Base-by-base conservation (phyloP, 1,139 yeast species). In the Geotrichum restrictum region DNA sequence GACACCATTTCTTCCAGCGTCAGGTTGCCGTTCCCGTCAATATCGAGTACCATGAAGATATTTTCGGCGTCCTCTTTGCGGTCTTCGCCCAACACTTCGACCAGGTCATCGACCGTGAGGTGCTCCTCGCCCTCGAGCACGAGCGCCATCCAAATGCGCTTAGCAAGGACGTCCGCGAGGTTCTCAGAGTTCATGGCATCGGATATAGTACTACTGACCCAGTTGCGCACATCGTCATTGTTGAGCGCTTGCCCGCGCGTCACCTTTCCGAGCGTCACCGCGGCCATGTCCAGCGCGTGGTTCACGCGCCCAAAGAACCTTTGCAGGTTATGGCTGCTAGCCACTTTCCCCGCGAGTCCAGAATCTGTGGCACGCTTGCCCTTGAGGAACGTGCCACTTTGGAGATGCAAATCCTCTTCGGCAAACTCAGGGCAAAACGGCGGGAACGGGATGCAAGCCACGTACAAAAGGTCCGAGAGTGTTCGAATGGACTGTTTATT, bases 81-180 rank as follows among this genome's bases (percentile, higher is more conserved):
- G 10, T 60, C 60, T 11, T 53, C 56, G 11, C 73, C 74, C n/a
- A 72, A 57, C 4, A 70, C 68, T 16, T 68, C 71, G n/a, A 65
- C 53, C 46, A 73, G 59, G 56, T 72, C 76, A 7, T 68, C 68
- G 36, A 66, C 61, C 1, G 65, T 59, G 44, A 73, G 58, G 18
- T 60, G 61, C 7, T 67, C 72, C 2, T 71, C 63, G 50, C 68
- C 74, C 52, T 72, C 76, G 49, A 70, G 62, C 10, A 72, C 75
- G 44, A 73, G 60, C 7, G 74, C 67, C 59, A 69, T 67, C 76
- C 76, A 73, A 51, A 73, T 70, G 39, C 76, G 66, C 42, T 62
- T 57, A 3, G 74, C 75, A 48, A 73, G 61, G 10, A 65, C 62
- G 43, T 65, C 69, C 1, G 72, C 59, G 3, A 67, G 55, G 5